Conservation (phyloP, 2,329 filamentous ascomycete genomes). For the Ascosphaera acerosa region DNA sequence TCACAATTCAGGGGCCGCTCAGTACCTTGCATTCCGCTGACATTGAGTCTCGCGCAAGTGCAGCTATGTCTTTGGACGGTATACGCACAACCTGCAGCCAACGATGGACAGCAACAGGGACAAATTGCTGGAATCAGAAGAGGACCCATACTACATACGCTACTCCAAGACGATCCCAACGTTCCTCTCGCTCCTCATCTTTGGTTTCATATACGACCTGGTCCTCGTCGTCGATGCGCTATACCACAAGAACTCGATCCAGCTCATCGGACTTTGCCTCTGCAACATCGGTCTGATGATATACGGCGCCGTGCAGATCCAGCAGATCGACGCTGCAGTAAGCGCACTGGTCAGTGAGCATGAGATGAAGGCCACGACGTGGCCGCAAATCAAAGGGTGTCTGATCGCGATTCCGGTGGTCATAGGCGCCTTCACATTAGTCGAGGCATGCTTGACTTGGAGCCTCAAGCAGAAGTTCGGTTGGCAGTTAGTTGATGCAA, state of each 20-base stretch:
- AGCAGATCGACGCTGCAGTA: slow-evolving; percentile 64
- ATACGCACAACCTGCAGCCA: slow-evolving; percentile 32
- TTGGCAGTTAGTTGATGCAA: slow-evolving; percentile 26
- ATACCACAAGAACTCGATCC: slow-evolving; percentile 90
- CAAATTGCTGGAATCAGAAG: slow-evolving; percentile 17
- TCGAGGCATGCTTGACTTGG: slow-evolving; percentile 60
- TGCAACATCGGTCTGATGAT: slow-evolving; percentile 81
- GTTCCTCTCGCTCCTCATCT: slow-evolving; percentile 88
- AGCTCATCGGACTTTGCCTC: slow-evolving; percentile 80
- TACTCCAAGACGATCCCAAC: slow-evolving; percentile 54
- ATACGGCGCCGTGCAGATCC: slow-evolving; percentile 78
- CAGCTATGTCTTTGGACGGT: slow-evolving; percentile 75
- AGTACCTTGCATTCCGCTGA: too few species aligned
- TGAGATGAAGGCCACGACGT: slow-evolving; percentile 31
- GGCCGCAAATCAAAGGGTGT: slow-evolving; percentile 44
- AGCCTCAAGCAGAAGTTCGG: slow-evolving; percentile 97
- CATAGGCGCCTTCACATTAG: slow-evolving; percentile 46
- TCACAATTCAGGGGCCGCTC: too few species aligned
- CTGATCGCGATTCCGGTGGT: slow-evolving; percentile 68
- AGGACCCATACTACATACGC: too few species aligned
- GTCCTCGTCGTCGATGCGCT: slow-evolving; percentile 82
- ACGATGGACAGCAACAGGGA: background rate
- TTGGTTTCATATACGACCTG: slow-evolving; percentile 83
- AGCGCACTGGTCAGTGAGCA: slow-evolving; percentile 21
- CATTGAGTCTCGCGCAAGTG: too few species aligned